These are phyloP conservation scores for Pistacia atlantica DNA, from an alignment of 345 rosid species.

Conservation along the genomic window DNA sequence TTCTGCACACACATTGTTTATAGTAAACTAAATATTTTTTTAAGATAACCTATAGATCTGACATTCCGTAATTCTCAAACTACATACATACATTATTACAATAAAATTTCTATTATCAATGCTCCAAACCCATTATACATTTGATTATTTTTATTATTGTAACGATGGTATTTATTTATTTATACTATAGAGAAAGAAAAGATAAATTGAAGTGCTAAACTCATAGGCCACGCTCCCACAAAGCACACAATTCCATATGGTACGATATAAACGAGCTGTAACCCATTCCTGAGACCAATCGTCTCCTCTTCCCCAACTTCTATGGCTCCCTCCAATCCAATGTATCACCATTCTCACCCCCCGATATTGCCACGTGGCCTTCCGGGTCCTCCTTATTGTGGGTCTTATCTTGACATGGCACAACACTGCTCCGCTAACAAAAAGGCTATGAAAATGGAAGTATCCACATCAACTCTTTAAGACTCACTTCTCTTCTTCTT, in stretches of 20 bases:
- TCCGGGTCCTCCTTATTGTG: conserved; percentile 8
- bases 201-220: conserved; percentile 25
- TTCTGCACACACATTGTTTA: not conserved
- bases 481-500: conserved; percentile 24
- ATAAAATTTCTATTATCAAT: conserved; percentile 16
- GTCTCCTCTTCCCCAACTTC: conserved; percentile 63
- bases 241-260: conserved; percentile 49
- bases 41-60: conserved; percentile 31
- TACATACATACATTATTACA: conserved; percentile 15
- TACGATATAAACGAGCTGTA: conserved; percentile 38
- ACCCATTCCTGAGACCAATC: conserved; percentile 73
- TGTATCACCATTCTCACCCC: not conserved
- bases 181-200: not conserved
- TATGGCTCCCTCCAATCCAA: conserved; percentile 21
- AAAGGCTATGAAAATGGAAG: not conserved
- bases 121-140: conserved; percentile 19
- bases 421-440: conserved; percentile 10
- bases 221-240: conserved; percentile 18
- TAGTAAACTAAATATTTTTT: not conserved
- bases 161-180: not conserved
- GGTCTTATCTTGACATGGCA: conserved; percentile 32
- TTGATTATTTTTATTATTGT: conserved; percentile 18
- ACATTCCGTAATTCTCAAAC: conserved; percentile 71
- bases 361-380: conserved; percentile 33
- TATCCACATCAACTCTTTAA: not conserved